Percentiles rank a stretch among this genome's conserved stretches.
Conservation (phyloP, 352 stramenopile species). For the Pythium coloratum region DNA sequence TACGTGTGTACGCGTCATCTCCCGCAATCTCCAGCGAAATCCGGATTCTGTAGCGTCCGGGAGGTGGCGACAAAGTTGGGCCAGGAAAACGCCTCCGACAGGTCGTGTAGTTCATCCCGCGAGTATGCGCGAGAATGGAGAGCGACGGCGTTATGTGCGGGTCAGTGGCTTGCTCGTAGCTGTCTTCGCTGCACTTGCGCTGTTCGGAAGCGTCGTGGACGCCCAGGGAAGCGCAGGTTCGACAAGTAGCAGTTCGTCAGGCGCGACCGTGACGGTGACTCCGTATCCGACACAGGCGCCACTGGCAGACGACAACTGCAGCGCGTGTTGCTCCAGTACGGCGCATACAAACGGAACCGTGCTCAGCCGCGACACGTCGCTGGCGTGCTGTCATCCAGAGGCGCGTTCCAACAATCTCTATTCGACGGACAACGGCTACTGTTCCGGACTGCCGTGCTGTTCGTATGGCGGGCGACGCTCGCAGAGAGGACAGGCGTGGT, state of each 20-base stretch:
- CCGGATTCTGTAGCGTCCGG: neutral
- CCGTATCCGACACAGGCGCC: constrained; percentile 15
- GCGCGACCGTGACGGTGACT: constrained; percentile 5
- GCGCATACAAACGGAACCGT: constrained; percentile 17
- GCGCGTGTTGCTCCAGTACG: constrained; percentile 43
- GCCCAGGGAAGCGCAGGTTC: neutral
- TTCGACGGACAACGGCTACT: constrained; percentile 63
- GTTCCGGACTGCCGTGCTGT: constrained; percentile 78
- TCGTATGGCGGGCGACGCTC: constrained; percentile 44
- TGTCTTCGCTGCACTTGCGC: neutral
- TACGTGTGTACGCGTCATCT: constrained; percentile 6
- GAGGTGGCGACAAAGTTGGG: constrained; percentile 5
- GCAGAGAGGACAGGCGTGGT: constrained; percentile 79
- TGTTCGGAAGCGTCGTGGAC: neutral
- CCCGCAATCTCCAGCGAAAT: neutral
- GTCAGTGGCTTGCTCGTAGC: neutral
- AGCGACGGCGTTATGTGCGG: neutral
- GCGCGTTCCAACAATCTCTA: constrained; percentile 47
- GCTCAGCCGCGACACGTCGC: constrained; percentile 30
- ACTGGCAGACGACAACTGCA: constrained; percentile 50
- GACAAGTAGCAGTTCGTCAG: neutral
- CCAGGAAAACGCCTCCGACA: neutral
- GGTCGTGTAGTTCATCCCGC: neutral
- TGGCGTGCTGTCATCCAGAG: constrained; percentile 54
- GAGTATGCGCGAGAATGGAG: constrained; percentile 18